Conservation (phyloP, 768 basidiomycete species). For the Termitomyces eurrhizus region DNA sequence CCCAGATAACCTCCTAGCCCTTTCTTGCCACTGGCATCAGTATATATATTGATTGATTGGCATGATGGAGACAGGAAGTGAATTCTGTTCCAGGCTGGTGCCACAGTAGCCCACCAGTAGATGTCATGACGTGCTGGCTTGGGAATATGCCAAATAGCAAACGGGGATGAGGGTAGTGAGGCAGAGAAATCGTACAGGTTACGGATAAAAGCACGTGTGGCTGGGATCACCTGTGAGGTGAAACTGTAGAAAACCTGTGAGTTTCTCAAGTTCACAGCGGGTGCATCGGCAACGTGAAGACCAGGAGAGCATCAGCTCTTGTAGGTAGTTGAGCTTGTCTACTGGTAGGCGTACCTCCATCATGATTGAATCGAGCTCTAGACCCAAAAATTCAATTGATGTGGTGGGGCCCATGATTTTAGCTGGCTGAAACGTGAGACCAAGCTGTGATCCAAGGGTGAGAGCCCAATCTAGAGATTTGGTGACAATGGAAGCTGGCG, state of each 20-base stretch:
- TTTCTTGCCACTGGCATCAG: not conserved
- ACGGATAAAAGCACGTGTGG: not conserved
- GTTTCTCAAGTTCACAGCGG: not conserved
- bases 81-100: not conserved
- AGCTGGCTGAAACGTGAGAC: not conserved
- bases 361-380: not conserved
- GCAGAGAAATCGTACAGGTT: not conserved
- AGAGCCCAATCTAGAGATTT: not conserved
- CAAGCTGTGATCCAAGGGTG: conserved; percentile 7
- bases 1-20: no score
- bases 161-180: not conserved
- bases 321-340: not conserved
- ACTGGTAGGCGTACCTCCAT: not conserved
- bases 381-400: not conserved
- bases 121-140: not conserved
- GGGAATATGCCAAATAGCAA: not conserved
- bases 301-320: not conserved
- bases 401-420: not conserved
- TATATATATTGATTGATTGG: not conserved
- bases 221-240: not conserved
- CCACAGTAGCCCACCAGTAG: not conserved
- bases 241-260: no score
- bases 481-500: not conserved
- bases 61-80: not conserved
- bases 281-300: not conserved